Base-by-base conservation (phyloP, 2,329 filamentous ascomycete species). In the Magnaporthiopsis rhizophila region DNA sequence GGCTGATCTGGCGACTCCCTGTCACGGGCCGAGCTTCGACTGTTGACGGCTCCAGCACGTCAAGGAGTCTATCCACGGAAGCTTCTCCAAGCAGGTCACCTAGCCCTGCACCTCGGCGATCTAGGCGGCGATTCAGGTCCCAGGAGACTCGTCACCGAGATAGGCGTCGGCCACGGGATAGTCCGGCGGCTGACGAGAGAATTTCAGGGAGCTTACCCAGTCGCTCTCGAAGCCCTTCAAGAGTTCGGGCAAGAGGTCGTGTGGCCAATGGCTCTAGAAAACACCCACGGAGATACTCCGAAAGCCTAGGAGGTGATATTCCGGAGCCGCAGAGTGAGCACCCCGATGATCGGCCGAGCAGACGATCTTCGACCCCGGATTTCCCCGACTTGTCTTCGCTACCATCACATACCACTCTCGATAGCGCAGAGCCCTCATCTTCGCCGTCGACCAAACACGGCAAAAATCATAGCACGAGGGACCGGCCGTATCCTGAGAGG, bases 361-460 rank as follows among this genome's bases (percentile, higher is more conserved):
- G 57, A 32, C 26, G 26, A 21, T 58, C 57, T 24, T 6, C 30
- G 13, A 58, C 24, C 12, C 57, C 57, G 30, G 30, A 58, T 32
- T 58, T 28, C 24, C 30, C 24, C 15, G 57, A 32, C 8, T 26
- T 58, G 9, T 58, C 24, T 58, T 58, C 57, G 30, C 30, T 28
- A 24, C 57, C 57, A 58, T 58, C 57, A 21, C 57, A 58, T 58
- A 58, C 57, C 30, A 28, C 57, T 15, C 57, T 58, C 26, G 57
- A 58, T 32, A 24, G 45, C n/a, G 45, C 1, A 24, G 45, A 53
- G 45, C 45, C 21, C 9, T 8, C 18, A n/a, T 9, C n/a, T n/a
- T 9, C 9, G 45, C 18, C 18, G n/a, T 53, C 45, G n/a, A 53
- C 7, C 8, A 9, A 11, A 8, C n/a, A 53, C 45, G 45, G 9